Evolutionary conservation across 768 basidiomycete species (phyloP).

Genomic region (Holtermannia corniformis): DNA sequence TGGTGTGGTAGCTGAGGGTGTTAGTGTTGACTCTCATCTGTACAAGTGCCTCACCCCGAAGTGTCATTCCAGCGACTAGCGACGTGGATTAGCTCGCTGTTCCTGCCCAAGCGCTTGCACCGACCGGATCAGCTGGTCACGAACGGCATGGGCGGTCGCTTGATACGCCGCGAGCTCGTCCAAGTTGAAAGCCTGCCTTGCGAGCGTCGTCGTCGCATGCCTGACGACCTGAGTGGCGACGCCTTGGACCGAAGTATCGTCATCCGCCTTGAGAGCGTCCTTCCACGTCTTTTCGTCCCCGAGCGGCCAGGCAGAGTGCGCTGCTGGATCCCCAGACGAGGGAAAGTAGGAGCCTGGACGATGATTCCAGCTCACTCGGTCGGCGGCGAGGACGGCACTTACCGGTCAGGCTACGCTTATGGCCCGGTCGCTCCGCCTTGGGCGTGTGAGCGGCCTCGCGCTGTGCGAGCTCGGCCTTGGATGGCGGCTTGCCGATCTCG

Average conservation of each 20-base stretch:
- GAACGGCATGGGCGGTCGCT: conserved; percentile 74
- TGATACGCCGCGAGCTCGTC: conserved; percentile 82
- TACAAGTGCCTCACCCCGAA: conserved; percentile 45
- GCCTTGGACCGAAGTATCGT: conserved; percentile 24
- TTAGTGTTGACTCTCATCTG: background rate
- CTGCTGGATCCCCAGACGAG: conserved; percentile 18
- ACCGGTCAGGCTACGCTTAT: conserved; percentile 32
- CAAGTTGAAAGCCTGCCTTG: conserved; percentile 81
- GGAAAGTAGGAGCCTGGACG: conserved; percentile 37
- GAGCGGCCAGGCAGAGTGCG: conserved; percentile 37
- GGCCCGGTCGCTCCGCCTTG: conserved; percentile 30
- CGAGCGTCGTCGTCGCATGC: conserved; percentile 55
- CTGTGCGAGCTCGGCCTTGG: background rate
- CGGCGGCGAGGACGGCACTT: background rate
- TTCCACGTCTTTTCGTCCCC: conserved; percentile 43
- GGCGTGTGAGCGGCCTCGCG: conserved; percentile 18
- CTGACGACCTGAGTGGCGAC: conserved; percentile 34
- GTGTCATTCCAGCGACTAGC: conserved; percentile 58
- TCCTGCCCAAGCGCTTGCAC: conserved; percentile 24
- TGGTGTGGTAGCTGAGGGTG: conserved; percentile 36
- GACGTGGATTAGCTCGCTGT: background rate
- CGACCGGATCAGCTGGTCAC: conserved; percentile 72
- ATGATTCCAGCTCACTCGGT: background rate
- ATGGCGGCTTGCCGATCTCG: conserved; percentile 26
- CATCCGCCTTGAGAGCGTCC: conserved; percentile 32